Evolutionary conservation across 2,329 filamentous ascomycete species (phyloP), one percentile per base, ranked within the genome.

Genomic region (Clonostachys solani): DNA sequence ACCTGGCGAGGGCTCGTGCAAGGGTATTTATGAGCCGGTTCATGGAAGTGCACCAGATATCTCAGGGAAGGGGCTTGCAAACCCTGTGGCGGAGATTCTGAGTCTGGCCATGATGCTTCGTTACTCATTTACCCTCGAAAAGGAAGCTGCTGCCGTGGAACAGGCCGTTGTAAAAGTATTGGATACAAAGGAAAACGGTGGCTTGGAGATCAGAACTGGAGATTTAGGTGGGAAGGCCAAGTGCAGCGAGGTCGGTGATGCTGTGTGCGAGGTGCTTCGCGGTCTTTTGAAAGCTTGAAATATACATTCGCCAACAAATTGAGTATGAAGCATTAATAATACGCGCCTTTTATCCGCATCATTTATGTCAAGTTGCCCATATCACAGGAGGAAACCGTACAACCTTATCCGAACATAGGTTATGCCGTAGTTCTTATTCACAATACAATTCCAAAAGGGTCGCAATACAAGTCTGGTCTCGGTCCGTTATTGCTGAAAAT

Each of bases 21-120:
- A 87, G 55, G 85, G 86, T 51, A 87, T 89, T 55, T 90, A 89
- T 60, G 86, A 90, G 68, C 86, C 86, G 5, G 87, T 90, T 47
- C 86, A 90, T 60, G 86, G 84, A 71, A 80, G 60, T 45, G 87
- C 86, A 3, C 86, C 87, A 12, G 86, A 90, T 55, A 89, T 90
- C 53, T 80, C 83, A 8, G 86, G 86, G 48, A 77, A 86, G 61
- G 83, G 83, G 37, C 75, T 87, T 40, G 85, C 86, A 46, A 89
- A 90, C 67, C 86, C 86, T 0, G 75, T 89, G 34, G 86, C 84
- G 2, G 81, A 84, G 54, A 81, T 89, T 33, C 73, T 89, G 37
- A 88, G 84, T 44, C 67, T 87, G 23, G 83, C 83, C 47, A 86
- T 90, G 84, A 80, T 90, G 75, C 72, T 90, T 52, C 81, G 87